These are phyloP conservation scores for Dipteronia dyeriana DNA, from an alignment of 345 rosid species.

Conservation along the genomic window DNA sequence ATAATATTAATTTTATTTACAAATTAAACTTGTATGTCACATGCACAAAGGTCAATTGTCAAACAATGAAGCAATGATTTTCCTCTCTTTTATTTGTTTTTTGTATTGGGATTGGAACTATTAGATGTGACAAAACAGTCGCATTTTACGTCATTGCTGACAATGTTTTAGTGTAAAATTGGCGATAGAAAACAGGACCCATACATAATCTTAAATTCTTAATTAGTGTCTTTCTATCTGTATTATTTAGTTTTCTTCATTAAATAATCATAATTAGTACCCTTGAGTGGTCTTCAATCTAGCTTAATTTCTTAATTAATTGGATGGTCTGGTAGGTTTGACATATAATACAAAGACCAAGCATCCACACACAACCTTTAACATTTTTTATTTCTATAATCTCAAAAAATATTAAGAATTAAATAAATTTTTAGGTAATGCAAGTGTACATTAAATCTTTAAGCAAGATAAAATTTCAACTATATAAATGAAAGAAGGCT, in stretches of 20 bases:
- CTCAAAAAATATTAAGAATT: no score
- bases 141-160: conserved; percentile 1
- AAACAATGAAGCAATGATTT: neutral
- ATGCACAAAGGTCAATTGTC: neutral
- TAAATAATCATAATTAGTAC: neutral
- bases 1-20: neutral
- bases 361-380: no score
- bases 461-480: no score
- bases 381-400: no score
- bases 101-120: no score
- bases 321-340: neutral
- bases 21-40: neutral
- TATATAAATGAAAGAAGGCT: no score
- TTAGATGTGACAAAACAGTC: neutral
- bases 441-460: no score
- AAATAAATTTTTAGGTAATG: no score
- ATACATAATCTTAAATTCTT: no score
- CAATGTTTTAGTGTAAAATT: neutral
- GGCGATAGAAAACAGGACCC: neutral
- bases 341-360: no score
- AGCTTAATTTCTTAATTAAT: neutral
- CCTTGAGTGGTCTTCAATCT: neutral
- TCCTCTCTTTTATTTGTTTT: no score
- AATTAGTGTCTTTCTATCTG: no score
- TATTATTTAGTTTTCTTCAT: neutral